Evolutionary conservation across 2,329 filamentous ascomycete genomes (phyloP).

Genomic region (Pseudogymnoascus sp.): DNA sequence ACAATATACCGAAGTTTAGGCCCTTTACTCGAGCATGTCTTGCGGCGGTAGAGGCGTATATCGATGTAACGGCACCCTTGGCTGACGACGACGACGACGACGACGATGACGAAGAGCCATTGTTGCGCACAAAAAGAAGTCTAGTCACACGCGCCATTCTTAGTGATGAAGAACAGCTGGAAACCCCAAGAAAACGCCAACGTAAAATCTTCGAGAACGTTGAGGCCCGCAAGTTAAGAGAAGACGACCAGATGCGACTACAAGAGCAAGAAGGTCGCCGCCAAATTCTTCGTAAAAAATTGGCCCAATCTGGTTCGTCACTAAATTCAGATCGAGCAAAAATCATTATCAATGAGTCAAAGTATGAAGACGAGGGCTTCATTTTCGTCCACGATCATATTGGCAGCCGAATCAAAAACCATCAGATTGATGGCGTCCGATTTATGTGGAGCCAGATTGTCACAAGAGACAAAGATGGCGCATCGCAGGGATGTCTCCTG

Average conservation of each 20-base stretch:
- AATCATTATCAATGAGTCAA: conserved; percentile 62
- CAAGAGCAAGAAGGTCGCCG: conserved; percentile 49
- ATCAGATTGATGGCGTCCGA: conserved; percentile 74
- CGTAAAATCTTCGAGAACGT: conserved; percentile 42
- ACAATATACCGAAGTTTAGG: conserved; percentile 16
- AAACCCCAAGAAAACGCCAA: conserved; percentile 33
- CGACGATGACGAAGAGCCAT: conserved; percentile 25
- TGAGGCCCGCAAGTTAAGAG: conserved; percentile 42
- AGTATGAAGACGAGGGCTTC: conserved; percentile 52
- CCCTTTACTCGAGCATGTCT: conserved; percentile 13
- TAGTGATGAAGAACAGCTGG: conserved; percentile 14
- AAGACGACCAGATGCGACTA: conserved; percentile 47
- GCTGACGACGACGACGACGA: conserved; percentile 25
- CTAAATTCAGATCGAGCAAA: conserved; percentile 39
- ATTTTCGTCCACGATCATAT: conserved; percentile 62
- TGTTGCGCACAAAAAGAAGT: conserved; percentile 17
- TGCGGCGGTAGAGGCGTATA: background rate
- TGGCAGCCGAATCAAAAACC: conserved; percentile 61
- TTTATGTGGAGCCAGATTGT: conserved; percentile 88
- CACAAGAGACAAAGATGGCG: conserved; percentile 42
- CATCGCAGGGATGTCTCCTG: conserved; percentile 66
- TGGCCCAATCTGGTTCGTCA: conserved; percentile 40
- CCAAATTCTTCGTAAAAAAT: conserved; percentile 40
- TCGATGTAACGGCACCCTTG: background rate
- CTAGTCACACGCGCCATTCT: background rate